Evolutionary conservation across 805 yeast species (phyloP), one percentile per base, ranked within the genome.

Genomic region (Candida montana): DNA sequence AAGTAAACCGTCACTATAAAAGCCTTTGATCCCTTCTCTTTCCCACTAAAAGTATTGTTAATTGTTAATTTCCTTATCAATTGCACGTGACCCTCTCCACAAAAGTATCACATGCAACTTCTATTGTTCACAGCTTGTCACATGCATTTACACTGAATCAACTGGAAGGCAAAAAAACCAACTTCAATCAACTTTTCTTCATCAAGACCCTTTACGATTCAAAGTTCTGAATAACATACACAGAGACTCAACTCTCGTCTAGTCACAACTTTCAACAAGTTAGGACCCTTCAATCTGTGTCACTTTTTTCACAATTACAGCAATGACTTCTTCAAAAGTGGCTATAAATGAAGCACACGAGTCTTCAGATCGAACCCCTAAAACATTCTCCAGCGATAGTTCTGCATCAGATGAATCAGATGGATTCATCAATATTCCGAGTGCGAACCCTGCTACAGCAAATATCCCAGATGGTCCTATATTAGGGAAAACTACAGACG

Each of bases 401-500:
- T 11, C 11, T 5, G 13, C 5, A 5, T 26, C 29, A 9, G 29
- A 26, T 5, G 9, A 31, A 21, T 31, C 33, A 11, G 33, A 31
- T 11, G 23, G 11, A 12, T 31, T 12, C 17, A 31, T 31, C 12
- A 31, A 31, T 19, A 18, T 31, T 12, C 33, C 33, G 17, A 31
- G 15, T 18, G 24, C 33, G 10, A n/a, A 20, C 12, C 28, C 10
- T 4, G 20, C 7, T 10, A 20, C 12, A 8, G 29, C 11, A 8
- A 35, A 30, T n/a, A 11, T 19, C 11, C 38, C 39, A 12, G 41
- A 8, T 26, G n/a, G n/a, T 11, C n/a, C 29, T 8, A 26, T 11
- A 9, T 26, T 50, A 13, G 60, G 60, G 8, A 48, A 45, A 19
- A 56, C 60, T 7, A 43, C 65, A 7, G 55, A 63, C 17, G 65